Conservation (phyloP, 164 flowering plant genomes). For the Vitis amurensis region DNA sequence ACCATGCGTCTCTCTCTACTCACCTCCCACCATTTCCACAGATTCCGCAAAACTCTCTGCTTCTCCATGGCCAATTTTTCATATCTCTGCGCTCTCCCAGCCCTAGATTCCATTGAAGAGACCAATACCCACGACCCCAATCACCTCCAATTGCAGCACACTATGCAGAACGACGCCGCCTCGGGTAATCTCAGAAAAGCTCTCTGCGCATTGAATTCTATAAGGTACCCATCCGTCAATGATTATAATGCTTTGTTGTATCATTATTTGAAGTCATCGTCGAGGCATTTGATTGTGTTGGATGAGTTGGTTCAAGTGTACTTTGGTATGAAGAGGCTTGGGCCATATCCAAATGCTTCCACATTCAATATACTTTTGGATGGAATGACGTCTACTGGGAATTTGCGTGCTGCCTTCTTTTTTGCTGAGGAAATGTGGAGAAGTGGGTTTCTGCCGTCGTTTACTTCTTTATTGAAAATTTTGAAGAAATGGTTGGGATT, state of each 20-base stretch:
- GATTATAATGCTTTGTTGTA: slow-evolving; percentile 49
- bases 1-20: no score
- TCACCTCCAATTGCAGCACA: slow-evolving; percentile 17
- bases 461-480: slow-evolving; percentile 22
- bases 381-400: slow-evolving; percentile 32
- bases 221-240: slow-evolving; percentile 36
- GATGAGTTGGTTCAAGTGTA: slow-evolving; percentile 25
- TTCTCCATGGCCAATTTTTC: not conserved
- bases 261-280: slow-evolving; percentile 29
- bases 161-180: slow-evolving; percentile 33
- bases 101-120: not conserved
- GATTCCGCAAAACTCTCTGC: no score
- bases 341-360: slow-evolving; percentile 38
- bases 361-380: slow-evolving; percentile 44
- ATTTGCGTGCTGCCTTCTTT: slow-evolving; percentile 19
- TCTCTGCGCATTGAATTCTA: slow-evolving; percentile 28
- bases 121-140: not conserved
- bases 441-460: slow-evolving; percentile 46
- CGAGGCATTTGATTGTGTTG: not conserved
- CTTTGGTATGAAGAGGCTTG: slow-evolving; percentile 36
- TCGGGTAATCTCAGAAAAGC: slow-evolving; percentile 35
- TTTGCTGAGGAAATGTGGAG: slow-evolving; percentile 36
- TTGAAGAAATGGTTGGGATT: slow-evolving; percentile 27
- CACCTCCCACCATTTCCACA: no score
- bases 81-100: slow-evolving; percentile 1